Percentiles rank a stretch among this genome's conserved stretches.
phyloP scores from a whole-genome alignment of 2,329 filamentous ascomycete genomes.

The Herpotrichia juniperi region DNA sequence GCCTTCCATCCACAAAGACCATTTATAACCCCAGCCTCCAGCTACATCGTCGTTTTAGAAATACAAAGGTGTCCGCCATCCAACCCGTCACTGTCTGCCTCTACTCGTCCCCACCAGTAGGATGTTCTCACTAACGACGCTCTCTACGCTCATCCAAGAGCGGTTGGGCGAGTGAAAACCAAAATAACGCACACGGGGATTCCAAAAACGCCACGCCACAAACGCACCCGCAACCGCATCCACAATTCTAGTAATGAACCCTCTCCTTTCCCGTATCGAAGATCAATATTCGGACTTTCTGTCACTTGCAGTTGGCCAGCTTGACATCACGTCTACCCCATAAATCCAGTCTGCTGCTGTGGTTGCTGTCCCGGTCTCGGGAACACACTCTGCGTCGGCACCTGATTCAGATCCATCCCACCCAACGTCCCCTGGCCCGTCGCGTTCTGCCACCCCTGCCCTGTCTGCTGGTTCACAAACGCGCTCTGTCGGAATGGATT shows the following conservation, averaged over 20 bases:
- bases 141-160: neutral
- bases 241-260: neutral
- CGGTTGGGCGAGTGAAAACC: neutral
- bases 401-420: constrained; percentile 71
- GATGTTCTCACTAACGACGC: neutral
- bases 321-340: neutral
- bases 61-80: neutral
- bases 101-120: neutral
- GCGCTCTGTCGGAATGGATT: constrained; percentile 94
- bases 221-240: neutral
- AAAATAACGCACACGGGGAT: neutral
- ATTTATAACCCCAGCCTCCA: neutral
- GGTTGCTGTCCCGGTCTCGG: constrained; percentile 70
- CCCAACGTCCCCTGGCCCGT: constrained; percentile 78
- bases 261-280: neutral
- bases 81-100: neutral
- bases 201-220: neutral
- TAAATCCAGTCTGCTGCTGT: constrained; percentile 22
- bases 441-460: constrained; percentile 84
- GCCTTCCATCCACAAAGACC: neutral
- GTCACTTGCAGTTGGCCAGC: too few relatives aligned
- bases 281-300: neutral
- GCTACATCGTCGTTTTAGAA: neutral
- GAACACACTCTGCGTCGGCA: constrained; percentile 84
- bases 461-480: constrained; percentile 88